Conservation (phyloP, 805 yeast genomes). For the Scheffersomyces ergatensis region DNA sequence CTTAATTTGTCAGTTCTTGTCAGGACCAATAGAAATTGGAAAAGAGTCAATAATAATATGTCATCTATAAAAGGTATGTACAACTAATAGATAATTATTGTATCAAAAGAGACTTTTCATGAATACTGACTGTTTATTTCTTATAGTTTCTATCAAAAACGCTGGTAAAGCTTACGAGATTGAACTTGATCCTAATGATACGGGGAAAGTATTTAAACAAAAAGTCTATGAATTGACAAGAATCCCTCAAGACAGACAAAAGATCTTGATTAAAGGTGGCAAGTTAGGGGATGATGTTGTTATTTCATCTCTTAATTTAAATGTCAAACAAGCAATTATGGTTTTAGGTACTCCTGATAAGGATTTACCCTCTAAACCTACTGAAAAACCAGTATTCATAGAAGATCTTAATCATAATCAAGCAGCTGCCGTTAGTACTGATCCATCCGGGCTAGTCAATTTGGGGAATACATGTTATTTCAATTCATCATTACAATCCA, state of each 20-base stretch:
- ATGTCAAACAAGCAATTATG: slow-evolving; percentile 71
- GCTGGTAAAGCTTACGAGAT: slow-evolving; percentile 42
- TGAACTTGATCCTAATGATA: slow-evolving; percentile 46
- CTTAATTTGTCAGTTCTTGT: no score
- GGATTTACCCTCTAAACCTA: slow-evolving; percentile 52
- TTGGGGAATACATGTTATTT: slow-evolving; percentile 78
- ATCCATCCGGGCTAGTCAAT: slow-evolving; percentile 67
- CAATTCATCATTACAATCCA: slow-evolving; percentile 65
- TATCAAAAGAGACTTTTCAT: no score
- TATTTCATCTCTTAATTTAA: slow-evolving; percentile 52
- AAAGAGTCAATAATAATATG: no score
- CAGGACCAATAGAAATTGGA: no score
- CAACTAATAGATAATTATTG: no score
- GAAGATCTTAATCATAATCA: slow-evolving; percentile 63
- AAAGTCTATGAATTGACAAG: slow-evolving; percentile 71
- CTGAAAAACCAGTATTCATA: slow-evolving; percentile 53
- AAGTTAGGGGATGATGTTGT: slow-evolving; percentile 73
- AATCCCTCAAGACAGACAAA: slow-evolving; percentile 88
- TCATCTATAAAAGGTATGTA: slow-evolving; percentile 10
- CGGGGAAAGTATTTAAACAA: slow-evolving; percentile 63
- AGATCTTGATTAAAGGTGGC: slow-evolving; percentile 86
- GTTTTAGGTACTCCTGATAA: slow-evolving; percentile 88
- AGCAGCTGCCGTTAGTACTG: slow-evolving; percentile 32
- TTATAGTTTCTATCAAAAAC: slow-evolving; percentile 31
- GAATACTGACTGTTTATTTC: no score